phyloP scores from a whole-genome alignment of 1,284 basidiomycete species.

The Cryptococcus depauperatus region DNA sequence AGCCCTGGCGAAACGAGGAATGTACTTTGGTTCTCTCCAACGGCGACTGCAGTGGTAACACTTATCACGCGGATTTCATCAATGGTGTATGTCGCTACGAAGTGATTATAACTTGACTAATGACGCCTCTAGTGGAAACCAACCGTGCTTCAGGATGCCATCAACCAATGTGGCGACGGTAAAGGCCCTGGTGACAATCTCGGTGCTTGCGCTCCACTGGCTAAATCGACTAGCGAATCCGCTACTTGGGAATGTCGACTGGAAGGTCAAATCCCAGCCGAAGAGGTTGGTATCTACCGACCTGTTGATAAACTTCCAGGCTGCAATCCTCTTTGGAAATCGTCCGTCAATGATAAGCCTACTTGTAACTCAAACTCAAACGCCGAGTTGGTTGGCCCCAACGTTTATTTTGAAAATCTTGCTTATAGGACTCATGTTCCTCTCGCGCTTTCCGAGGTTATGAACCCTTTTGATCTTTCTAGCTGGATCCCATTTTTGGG shows the following conservation, averaged over 20 bases:
- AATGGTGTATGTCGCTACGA: slow-evolving; percentile 21
- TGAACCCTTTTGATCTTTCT: slow-evolving; percentile 4
- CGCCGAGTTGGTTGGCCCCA: slow-evolving; percentile 21
- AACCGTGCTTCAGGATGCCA: slow-evolving; percentile 14
- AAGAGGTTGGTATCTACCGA: slow-evolving; percentile 29
- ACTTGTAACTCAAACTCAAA: slow-evolving; percentile 9
- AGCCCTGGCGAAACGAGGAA: slow-evolving; percentile 25
- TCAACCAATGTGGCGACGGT: slow-evolving; percentile 23
- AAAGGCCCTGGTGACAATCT: slow-evolving; percentile 20
- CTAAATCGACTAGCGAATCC: slow-evolving; percentile 12
- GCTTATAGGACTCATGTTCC: slow-evolving; percentile 17
- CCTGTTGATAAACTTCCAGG: slow-evolving; percentile 29
- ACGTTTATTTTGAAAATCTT: slow-evolving; percentile 24
- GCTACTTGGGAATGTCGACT: slow-evolving; percentile 20
- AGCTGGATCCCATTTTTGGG: slow-evolving; percentile 12
- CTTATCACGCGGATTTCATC: slow-evolving; percentile 37
- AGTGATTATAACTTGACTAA: not conserved
- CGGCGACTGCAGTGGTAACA: slow-evolving; percentile 29
- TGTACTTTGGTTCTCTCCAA: slow-evolving; percentile 31
- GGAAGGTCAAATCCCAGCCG: slow-evolving; percentile 25
- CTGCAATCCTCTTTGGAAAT: slow-evolving; percentile 33
- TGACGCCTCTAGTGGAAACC: slow-evolving; percentile 21
- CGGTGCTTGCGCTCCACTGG: slow-evolving; percentile 20
- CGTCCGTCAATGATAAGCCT: slow-evolving; percentile 16
- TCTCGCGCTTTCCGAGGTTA: slow-evolving; percentile 8